Evolutionary conservation across 352 stramenopile genomes (phyloP), one percentile per base, ranked within the genome.

Genomic region (Pythium plurisporium): DNA sequence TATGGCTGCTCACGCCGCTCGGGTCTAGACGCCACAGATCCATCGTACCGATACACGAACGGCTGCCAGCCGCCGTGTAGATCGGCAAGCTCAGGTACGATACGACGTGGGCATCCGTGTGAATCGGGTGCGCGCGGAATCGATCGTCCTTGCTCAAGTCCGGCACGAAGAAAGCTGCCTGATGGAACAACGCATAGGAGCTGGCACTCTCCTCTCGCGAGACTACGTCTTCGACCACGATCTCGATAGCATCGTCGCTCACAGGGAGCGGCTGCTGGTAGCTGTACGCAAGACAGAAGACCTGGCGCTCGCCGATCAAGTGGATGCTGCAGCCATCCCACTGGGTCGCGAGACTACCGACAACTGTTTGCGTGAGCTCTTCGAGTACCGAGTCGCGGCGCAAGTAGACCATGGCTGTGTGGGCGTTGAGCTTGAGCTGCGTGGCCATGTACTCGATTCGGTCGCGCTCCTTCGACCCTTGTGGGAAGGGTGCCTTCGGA

Each of bases 271-370:
- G 53, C 34, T 63, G 47, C 48, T 63, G 46, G 61, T 68, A 68
- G 61, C 61, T 60, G 48, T 68, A 64, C 17, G 86, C 70, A 19
- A 93, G 62, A 38, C 82, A 91, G 47, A 84, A 88, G 4, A 89
- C 79, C 36, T 89, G 71, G 19, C 70, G 64, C 23, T 72, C 72
- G 19, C 64, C 67, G 3, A 87, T 73, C 20, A 89, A 62, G 49
- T 89, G 86, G 54, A 93, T 80, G 40, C 74, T 86, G 45, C 77
- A 86, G 44, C 74, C 73, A 46, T 89, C 65, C 74, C 82, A 86
- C 40, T 90, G 80, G 1, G 69, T 74, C 22, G 81, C 74, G 11
- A 89, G 56, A 26, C 79, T 62, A 19, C 63, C 61, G 9, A 90
- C 51, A 10, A 87, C 75, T 1, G 61, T 54, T 38, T 75, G 66